These are phyloP conservation scores for Parastagonospora avenae DNA, from an alignment of 2,329 filamentous ascomycete genomes.

Conservation along the genomic window DNA sequence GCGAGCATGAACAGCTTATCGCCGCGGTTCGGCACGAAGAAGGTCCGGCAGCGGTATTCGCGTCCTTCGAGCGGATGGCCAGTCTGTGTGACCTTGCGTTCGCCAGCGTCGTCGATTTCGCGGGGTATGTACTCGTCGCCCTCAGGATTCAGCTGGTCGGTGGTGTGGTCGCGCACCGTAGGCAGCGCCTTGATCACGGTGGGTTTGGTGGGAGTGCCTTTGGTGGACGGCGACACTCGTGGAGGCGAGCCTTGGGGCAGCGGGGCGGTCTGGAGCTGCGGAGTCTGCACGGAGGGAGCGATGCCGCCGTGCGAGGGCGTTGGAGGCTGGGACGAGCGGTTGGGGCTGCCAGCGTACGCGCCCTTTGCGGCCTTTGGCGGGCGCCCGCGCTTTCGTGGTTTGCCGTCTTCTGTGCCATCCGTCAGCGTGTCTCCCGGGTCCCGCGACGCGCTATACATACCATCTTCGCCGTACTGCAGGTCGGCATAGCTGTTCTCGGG, in stretches of 20 bases:
- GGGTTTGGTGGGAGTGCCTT: slow-evolving; percentile 78
- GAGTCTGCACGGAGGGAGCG: slow-evolving; percentile 58
- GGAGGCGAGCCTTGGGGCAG: slow-evolving; percentile 59
- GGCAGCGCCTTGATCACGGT: slow-evolving; percentile 88
- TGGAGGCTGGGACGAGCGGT: slow-evolving; percentile 56
- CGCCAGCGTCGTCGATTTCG: slow-evolving; percentile 89
- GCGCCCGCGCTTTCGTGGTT: slow-evolving; percentile 56
- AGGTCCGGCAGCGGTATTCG: slow-evolving; percentile 91
- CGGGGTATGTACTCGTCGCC: slow-evolving; percentile 94
- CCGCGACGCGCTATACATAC: slow-evolving; percentile 29
- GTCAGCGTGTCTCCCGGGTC: slow-evolving; percentile 12
- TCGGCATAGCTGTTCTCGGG: slow-evolving; percentile 46
- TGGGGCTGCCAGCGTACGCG: slow-evolving; percentile 59
- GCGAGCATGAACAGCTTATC: slow-evolving; percentile 98
- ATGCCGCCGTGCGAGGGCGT: slow-evolving; percentile 58
- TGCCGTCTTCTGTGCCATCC: slow-evolving; percentile 34
- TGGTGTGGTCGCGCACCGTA: slow-evolving; percentile 95
- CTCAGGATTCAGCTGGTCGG: slow-evolving; percentile 86
- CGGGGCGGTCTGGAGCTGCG: slow-evolving; percentile 57
- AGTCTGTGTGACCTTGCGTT: slow-evolving; percentile 87
- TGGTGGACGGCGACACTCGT: slow-evolving; percentile 68
- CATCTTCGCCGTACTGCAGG: slow-evolving; percentile 35
- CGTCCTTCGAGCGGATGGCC: slow-evolving; percentile 82
- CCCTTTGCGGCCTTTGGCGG: slow-evolving; percentile 64
- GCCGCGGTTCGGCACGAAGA: slow-evolving; percentile 86